These are phyloP conservation scores for Carex scoparia DNA, from an alignment of 176 grass and related monocot genomes.

Conservation along the genomic window DNA sequence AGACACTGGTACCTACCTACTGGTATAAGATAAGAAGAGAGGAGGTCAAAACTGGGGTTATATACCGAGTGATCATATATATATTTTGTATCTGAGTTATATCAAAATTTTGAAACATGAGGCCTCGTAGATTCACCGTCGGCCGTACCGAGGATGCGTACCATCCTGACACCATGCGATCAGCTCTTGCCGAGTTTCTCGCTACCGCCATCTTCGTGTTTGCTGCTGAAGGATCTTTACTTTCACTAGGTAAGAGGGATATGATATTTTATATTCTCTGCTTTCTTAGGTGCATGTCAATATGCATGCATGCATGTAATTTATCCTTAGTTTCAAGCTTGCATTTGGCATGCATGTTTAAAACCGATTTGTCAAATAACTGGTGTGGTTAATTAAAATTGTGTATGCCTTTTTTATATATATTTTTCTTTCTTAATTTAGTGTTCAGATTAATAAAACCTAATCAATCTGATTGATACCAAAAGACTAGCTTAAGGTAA, in stretches of 20 bases:
- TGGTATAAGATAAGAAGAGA: not conserved
- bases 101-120: not conserved
- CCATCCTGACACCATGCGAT: constrained; percentile 79
- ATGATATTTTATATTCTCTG: not conserved
- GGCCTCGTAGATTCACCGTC: constrained; percentile 50
- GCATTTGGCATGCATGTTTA: too few relatives aligned
- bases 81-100: not conserved
- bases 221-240: constrained; percentile 90
- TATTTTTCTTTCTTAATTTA: not conserved
- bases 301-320: not conserved
- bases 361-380: not conserved
- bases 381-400: not conserved
- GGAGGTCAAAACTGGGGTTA: not conserved
- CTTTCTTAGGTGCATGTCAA: not conserved
- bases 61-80: not conserved
- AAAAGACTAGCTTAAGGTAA: not conserved
- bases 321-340: not conserved
- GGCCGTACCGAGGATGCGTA: constrained; percentile 64
- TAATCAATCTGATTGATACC: not conserved
- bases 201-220: constrained; percentile 92
- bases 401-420: not conserved
- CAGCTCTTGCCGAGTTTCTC: constrained; percentile 79
- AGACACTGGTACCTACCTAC: not conserved
- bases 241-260: constrained; percentile 51
- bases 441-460: not conserved